phyloP scores from a whole-genome alignment of 306 rosid species.

The Malus orientalis region DNA sequence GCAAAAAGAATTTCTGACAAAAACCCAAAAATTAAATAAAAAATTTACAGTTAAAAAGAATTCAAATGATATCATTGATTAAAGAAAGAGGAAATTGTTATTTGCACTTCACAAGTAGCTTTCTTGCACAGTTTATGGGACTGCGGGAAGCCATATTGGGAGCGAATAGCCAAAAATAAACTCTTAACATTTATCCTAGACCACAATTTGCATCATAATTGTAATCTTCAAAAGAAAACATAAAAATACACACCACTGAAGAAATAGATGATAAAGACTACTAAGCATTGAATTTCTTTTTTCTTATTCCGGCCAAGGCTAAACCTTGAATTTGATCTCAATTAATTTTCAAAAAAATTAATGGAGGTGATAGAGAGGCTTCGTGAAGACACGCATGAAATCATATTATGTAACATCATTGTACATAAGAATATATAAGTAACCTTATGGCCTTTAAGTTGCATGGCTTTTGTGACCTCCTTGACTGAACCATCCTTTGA shows the following conservation, averaged over 20 bases:
- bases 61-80: background rate
- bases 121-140: background rate
- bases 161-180: background rate
- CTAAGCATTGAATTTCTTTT: background rate
- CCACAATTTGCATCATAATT: background rate
- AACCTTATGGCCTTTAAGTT: slow-evolving; percentile 99
- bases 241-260: background rate
- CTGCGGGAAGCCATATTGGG: background rate
- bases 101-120: background rate
- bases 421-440: slow-evolving; percentile 1
- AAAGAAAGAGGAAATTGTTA: background rate
- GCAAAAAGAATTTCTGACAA: background rate
- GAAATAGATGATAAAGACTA: background rate
- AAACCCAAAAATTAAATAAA: background rate
- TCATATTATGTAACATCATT: background rate
- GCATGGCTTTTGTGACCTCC: slow-evolving; percentile 90
- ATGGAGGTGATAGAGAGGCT: background rate
- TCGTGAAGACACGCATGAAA: background rate
- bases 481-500: slow-evolving; percentile 91
- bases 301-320: background rate
- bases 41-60: background rate
- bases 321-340: background rate
- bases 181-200: background rate
- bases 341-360: background rate
- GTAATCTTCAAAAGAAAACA: background rate